Conservation (phyloP, 768 basidiomycete species). For the Auricularia sp. region DNA sequence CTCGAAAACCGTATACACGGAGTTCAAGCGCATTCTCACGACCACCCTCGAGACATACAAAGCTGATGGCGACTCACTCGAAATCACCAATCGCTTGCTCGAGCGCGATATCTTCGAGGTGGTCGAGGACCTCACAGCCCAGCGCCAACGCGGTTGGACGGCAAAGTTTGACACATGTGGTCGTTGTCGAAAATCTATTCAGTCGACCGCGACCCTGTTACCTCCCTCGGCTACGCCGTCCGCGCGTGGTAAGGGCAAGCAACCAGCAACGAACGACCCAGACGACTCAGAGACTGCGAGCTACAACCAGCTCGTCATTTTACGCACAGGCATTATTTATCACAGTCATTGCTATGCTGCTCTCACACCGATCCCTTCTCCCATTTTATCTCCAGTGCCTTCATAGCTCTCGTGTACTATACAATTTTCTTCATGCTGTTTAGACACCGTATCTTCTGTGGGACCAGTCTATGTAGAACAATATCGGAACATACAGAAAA, state of each 20-base stretch:
- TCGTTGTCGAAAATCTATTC: slow-evolving; percentile 1
- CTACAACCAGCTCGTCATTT: neutral
- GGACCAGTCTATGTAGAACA: neutral
- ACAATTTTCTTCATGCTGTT: neutral
- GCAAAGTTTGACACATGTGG: slow-evolving; percentile 4
- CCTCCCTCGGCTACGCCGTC: neutral
- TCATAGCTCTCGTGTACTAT: neutral
- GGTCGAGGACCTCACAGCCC: slow-evolving; percentile 47
- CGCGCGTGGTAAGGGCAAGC: too few species aligned
- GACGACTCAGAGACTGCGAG: neutral
- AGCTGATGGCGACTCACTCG: slow-evolving; percentile 81
- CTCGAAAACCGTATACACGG: slow-evolving; percentile 65
- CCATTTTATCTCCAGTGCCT: neutral
- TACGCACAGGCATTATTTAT: slow-evolving; percentile 7
- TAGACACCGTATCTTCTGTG: neutral
- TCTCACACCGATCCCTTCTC: neutral
- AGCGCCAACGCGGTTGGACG: slow-evolving; percentile 44
- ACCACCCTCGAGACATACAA: slow-evolving; percentile 96
- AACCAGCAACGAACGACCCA: too few species aligned
- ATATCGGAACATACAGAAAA: neutral
- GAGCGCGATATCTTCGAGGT: slow-evolving; percentile 73
- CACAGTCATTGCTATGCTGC: slow-evolving; percentile 4
- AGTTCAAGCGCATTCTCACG: slow-evolving; percentile 81
- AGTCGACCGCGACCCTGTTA: neutral
- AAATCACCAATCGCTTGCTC: slow-evolving; percentile 72